Base-by-base conservation (phyloP, 495 filamentous ascomycete species). In the Corynascus novoguineensis region DNA sequence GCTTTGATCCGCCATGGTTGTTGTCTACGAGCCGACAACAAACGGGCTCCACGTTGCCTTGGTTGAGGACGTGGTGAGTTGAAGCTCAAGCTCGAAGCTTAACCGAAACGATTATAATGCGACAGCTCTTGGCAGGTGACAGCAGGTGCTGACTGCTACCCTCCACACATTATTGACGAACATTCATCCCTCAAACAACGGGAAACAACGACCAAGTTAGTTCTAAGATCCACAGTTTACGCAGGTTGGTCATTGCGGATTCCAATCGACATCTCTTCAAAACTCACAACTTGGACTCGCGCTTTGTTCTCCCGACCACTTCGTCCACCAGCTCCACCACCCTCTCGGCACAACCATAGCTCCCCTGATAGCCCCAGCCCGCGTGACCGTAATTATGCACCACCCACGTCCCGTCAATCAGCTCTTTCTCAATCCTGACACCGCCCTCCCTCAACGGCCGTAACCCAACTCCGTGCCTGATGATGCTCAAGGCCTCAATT, bases 371-470 rank as follows among this genome's bases (percentile, higher is more conserved):
- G 53, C 85, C 93, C 77, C 90, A 96, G 0, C 93, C 93, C 0
- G 88, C 91, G 75, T 96, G 92, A 10, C 95, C 95, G 68, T 99
- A 99, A 61, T 96, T 92, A 68, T 99, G 93, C 58, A 99, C 90
- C 10, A 96, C 83, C 73, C 80, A 83, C 0, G 82, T 77, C 27
- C 64, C 78, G n/a, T 79, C 86, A 25, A 91, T 81, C 60, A 75
- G 77, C 70, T 97, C 91, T 68, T 81, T 88, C 73, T 96, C 93
- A 44, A 97, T 78, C 38, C 93, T 80, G 14, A 86, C 84, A 0
- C 95, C 92, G 8, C 80, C 85, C 21, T 83, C 73, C 48, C 93
- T 78, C 52, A 86, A 69, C 24, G 93, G 93, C 59, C 93, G 77
- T 66, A 97, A 68, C 11, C 95, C 93, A 24, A 97, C 93, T 1